Base-by-base conservation (phyloP, 139 green algal species). In the Coelastrella sp. region DNA sequence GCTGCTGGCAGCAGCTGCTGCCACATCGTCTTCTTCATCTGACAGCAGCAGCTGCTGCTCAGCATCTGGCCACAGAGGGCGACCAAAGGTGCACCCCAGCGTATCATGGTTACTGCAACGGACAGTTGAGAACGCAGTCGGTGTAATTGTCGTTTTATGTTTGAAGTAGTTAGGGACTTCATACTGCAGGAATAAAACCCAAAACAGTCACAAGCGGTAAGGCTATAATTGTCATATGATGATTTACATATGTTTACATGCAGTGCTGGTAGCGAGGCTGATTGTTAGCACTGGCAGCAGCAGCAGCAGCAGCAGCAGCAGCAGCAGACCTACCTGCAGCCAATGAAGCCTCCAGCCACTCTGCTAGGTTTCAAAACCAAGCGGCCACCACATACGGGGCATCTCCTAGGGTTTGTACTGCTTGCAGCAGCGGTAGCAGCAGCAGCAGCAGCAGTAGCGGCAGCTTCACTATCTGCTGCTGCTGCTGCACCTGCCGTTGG, bases 281-380 rank as follows among this genome's bases (percentile, higher is more conserved):
- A 73, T 11, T 17, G 56, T 5, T 4, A 59, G 23, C n/a, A 57
- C 0, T 14, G 56, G 17, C 19, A 56, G 16, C 58, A 73, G 57
- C 61, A 74, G 32, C 32, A 47, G 32, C 32, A 47, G 32, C 32
- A 47, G 32, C 32, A 47, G 32, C 32, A 65, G 13, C 57, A 57
- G 77, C 23, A 83, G 32, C 11, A 13, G 61, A 17, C 7, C 3
- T 59, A 90, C 85, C 85, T 90, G 85, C 85, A 90, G n/a, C 90
- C 92, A 19, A 94, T 92, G 78, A 95, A 95, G 61, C 88, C 88
- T 32, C 92, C 91, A 83, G 80, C 91, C 19, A 83, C 56, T 90
- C 14, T 81, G 61, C 90, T 94, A 16, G 94, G 92, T 83, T 97
- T 97, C 23, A 97, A 77, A 3, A 93, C 93, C 64, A 97, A 87